Evolutionary conservation across 106 monocot genomes (phyloP), one percentile per base, ranked within the genome.

Genomic region (Chionographis japonica): DNA sequence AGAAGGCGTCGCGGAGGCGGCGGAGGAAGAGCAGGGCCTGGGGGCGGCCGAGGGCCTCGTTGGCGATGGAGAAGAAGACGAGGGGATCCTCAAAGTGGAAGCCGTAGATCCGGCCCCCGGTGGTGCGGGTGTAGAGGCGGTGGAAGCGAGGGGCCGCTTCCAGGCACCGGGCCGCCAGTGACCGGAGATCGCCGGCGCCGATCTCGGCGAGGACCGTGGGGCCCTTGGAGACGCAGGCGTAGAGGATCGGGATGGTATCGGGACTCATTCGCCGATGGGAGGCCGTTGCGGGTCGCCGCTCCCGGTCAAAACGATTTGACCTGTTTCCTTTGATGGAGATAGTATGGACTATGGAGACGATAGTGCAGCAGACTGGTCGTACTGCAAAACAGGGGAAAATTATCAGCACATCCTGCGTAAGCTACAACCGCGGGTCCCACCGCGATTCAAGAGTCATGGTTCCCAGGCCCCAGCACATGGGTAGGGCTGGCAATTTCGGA

Each of bases 221-320:
- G 38, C 63, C 74, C 16, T 51, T 20, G 57, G 79, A 62, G 56
- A 79, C 74, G 63, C 74, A 79, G 17, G 69, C 79, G 73, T 79
- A 79, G 62, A 73, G 68, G 40, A 79, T 62, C 36, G 53, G 27
- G 27, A 46, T 27, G 27, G 27, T 27, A 27, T 27, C 27, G 27
- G 27, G 27, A 27, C 27, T 27, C 27, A 27, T 27, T 27, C 27
- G 27, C 27, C 27, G 27, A 27, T 27, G 27, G 27, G 27, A 27
- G 27, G 27, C 27, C 27, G 27, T 27, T 27, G 27, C 27, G 27
- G 27, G 27, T 27, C 27, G 27, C 27, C 27, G 27, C 27, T 27
- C 27, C 27, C 27, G 27, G 27, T 27, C 27, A 27, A 27, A 27
- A 27, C 0, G 27, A 27, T 27, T 27, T 27, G 27, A 27, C 27